Base-by-base conservation (phyloP, 139 green algal genomes). In the Chlorella ohadii region DNA sequence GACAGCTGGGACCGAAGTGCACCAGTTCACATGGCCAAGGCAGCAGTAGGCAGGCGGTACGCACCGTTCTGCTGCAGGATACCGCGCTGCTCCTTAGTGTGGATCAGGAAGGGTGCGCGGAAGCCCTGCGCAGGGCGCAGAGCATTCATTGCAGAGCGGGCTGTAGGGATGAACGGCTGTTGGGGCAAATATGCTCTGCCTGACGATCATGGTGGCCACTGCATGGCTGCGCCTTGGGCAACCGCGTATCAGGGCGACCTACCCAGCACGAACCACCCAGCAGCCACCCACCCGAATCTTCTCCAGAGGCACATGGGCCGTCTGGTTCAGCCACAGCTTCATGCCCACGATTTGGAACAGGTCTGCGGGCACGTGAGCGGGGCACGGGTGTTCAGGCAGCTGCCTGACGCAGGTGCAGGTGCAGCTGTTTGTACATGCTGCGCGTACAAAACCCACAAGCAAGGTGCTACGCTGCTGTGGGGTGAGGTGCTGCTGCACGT, bases 241-340 rank as follows among this genome's bases (percentile, higher is more conserved):
- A n/a, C n/a, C n/a, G n/a, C n/a, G n/a, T n/a, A n/a, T n/a, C n/a
- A n/a, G n/a, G n/a, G n/a, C n/a, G n/a, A 5, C 63, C 27, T 20
- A 68, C 20, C 12, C n/a, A 28, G 65, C 65, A 15, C 4, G 3
- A 1, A 33, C 31, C 15, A 9, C 31, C 33, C 3, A 20, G 20
- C 70, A 51, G 44, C 44, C 39, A 9, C 70, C 4, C 59, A 82
- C 76, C 79, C 67, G 65, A 47, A 86, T 82, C 72, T 82, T 82
- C 82, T 86, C 82, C 41, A 86, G 59, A 9, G 82, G 82, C 25
- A 86, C 47, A 20, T 82, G 61, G 11, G 82, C 82, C 3, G 82
- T 86, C 63, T 82, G 73, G 73, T 86, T 86, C 63, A 82, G 73
- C 82, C 82, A 86, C 44, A 77, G 72, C 82, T 86, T 86, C 72